A percentile compares a stretch with the other conserved stretches of the same genome.
phyloP scores from a whole-genome alignment of 164 flowering plant genomes.

The Dillenia suffruticosa region DNA sequence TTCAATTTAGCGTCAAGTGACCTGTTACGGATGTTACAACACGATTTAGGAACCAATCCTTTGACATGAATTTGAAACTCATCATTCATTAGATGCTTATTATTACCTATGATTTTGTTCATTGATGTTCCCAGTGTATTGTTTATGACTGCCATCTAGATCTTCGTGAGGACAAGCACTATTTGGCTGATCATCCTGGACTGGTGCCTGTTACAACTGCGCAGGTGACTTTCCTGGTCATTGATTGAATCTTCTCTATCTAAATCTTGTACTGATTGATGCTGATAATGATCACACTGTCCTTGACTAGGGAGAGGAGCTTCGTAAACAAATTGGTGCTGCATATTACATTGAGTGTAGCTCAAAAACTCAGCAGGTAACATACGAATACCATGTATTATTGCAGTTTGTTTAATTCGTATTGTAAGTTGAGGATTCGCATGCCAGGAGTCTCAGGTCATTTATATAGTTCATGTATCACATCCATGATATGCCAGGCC shows the following conservation, averaged over 20 bases:
- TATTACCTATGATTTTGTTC: background rate
- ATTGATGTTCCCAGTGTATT: background rate
- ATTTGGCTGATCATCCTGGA: slow-evolving; percentile 94
- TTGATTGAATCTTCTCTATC: background rate
- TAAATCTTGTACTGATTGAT: background rate
- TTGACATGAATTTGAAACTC: background rate
- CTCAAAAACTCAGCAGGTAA: slow-evolving; percentile 99
- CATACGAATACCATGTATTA: background rate
- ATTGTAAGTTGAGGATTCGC: background rate
- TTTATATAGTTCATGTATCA: too few relatives aligned
- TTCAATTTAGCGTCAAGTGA: too few relatives aligned
- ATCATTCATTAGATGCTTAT: background rate
- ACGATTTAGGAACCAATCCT: too few relatives aligned
- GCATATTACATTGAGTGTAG: slow-evolving; percentile 91
- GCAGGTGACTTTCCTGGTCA: slow-evolving; percentile 46
- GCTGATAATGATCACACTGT: slow-evolving; percentile 1
- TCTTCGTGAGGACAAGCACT: slow-evolving; percentile 95
- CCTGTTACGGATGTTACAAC: too few relatives aligned
- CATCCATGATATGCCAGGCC: too few relatives aligned
- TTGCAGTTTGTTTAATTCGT: background rate
- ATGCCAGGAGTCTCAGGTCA: background rate
- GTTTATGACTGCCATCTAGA: slow-evolving; percentile 36
- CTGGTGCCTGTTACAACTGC: slow-evolving; percentile 81
- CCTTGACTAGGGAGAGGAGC: slow-evolving; percentile 85
- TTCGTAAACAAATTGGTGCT: slow-evolving; percentile 91